Percentiles rank a stretch among this genome's conserved stretches.
phyloP scores from a whole-genome alignment of 2,329 filamentous ascomycete species.

The Trichoderma endophyticum region DNA sequence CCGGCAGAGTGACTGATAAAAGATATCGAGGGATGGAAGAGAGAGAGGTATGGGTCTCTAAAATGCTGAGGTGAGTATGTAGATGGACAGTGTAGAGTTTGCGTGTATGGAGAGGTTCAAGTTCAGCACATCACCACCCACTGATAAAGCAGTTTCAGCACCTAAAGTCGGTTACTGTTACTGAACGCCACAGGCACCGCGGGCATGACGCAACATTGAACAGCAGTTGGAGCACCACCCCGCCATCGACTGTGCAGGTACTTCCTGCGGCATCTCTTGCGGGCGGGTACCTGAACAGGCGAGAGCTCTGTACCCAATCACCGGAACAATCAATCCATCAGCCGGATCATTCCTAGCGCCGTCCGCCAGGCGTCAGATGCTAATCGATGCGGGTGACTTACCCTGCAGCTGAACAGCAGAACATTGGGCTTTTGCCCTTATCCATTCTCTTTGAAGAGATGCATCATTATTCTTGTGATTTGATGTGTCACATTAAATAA shows the following conservation, averaged over 20 bases:
- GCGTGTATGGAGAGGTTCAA: not conserved
- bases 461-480: not conserved
- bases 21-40: not conserved
- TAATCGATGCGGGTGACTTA: not conserved
- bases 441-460: not conserved
- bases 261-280: not conserved
- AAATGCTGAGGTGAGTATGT: not conserved
- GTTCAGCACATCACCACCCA: not conserved
- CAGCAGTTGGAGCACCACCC: not conserved
- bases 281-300: slow-evolving; percentile 2
- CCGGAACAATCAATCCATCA: not conserved
- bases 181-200: slow-evolving; percentile 25
- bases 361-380: not conserved
- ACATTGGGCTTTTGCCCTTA: not conserved
- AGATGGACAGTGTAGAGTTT: not conserved
- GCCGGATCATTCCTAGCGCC: slow-evolving; percentile 12
- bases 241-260: slow-evolving; percentile 12
- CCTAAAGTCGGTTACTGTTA: not conserved
- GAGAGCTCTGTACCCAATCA: not conserved
- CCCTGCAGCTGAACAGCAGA: not conserved
- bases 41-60: not conserved
- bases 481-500: not conserved
- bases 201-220: slow-evolving; percentile 33
- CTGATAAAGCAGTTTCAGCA: not conserved
- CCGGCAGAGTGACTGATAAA: not conserved